Conservation (phyloP, 768 basidiomycete genomes). For the Gymnopilus dilepis region DNA sequence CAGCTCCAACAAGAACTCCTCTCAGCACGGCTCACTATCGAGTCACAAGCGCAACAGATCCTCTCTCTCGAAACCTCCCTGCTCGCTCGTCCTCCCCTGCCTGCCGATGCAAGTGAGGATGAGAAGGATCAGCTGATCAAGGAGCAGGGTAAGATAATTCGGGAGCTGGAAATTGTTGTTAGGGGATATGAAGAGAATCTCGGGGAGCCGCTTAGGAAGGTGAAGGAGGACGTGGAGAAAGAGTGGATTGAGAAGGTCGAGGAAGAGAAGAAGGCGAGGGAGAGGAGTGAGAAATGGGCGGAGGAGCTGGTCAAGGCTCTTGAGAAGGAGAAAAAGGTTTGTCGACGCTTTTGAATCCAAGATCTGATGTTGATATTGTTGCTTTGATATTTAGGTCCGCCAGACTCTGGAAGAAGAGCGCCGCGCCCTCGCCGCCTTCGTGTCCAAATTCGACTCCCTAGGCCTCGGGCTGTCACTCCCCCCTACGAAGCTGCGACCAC, state of each 20-base stretch:
- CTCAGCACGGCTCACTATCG: constrained; percentile 74
- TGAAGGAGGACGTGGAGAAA: constrained; percentile 75
- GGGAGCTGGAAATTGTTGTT: constrained; percentile 76
- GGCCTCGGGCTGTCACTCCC: constrained; percentile 49
- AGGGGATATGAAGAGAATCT: constrained; percentile 76
- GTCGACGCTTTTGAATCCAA: constrained; percentile 20
- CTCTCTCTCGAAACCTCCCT: constrained; percentile 83
- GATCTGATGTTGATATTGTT: neutral
- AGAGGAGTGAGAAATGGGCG: constrained; percentile 77
- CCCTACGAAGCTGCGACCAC: constrained; percentile 48
- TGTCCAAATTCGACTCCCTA: constrained; percentile 80
- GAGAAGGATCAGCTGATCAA: constrained; percentile 79
- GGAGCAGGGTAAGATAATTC: constrained; percentile 76
- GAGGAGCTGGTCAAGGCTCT: constrained; percentile 74
- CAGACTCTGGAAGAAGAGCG: constrained; percentile 78
- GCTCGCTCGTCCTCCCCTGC: constrained; percentile 68
- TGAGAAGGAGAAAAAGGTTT: constrained; percentile 78
- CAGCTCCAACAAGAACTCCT: constrained; percentile 93
- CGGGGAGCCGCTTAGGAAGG: constrained; percentile 67
- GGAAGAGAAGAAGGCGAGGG: constrained; percentile 59
- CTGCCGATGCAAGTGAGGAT: constrained; percentile 65
- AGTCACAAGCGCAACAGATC: constrained; percentile 83
- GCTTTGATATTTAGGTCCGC: constrained; percentile 46
- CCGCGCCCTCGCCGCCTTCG: constrained; percentile 78
- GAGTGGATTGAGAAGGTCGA: constrained; percentile 71